Evolutionary conservation across 1,284 basidiomycete species (phyloP).

Genomic region (Lignosus rhinocerotis): DNA sequence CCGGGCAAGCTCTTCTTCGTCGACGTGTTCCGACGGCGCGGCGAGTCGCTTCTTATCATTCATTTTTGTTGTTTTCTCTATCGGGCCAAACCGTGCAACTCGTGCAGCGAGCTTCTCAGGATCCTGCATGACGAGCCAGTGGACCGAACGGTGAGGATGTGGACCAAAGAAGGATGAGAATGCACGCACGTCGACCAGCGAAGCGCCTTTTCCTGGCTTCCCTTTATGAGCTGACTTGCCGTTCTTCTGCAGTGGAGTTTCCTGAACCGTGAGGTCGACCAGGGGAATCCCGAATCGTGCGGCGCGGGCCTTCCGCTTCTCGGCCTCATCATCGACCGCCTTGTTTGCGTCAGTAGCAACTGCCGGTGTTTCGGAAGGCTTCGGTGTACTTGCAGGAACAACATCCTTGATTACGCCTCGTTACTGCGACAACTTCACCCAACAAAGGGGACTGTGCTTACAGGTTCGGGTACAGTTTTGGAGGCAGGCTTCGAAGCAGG

Average conservation of each 20-base stretch:
- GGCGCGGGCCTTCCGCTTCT: conserved; percentile 61
- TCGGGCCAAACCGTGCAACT: conserved; percentile 53
- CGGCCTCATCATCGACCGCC: conserved; percentile 48
- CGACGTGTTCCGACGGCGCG: conserved; percentile 42
- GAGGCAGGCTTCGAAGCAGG: conserved; percentile 13
- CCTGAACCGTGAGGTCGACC: conserved; percentile 41
- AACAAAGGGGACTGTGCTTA: conserved; percentile 3
- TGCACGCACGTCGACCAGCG: conserved; percentile 29
- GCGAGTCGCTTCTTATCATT: conserved; percentile 44
- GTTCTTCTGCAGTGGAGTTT: conserved; percentile 15
- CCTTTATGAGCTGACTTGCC: conserved; percentile 18
- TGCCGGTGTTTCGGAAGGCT: conserved; percentile 10
- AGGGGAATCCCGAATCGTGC: conserved; percentile 69
- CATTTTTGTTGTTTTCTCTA: conserved; percentile 8
- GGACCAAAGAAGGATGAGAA: neutral
- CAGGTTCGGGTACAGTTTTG: conserved; percentile 11
- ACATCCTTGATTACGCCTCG: conserved; percentile 3
- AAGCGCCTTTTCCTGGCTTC: conserved; percentile 16
- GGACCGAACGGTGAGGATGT: neutral
- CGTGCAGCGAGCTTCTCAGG: conserved; percentile 46
- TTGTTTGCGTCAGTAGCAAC: conserved; percentile 12
- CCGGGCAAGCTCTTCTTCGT: conserved; percentile 58
- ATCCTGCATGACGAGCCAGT: conserved; percentile 37
- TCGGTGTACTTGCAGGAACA: conserved; percentile 1
- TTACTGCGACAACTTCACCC: neutral